These are phyloP conservation scores for Torulaspora microellipsoides DNA, from an alignment of 805 yeast genomes.

Conservation along the genomic window DNA sequence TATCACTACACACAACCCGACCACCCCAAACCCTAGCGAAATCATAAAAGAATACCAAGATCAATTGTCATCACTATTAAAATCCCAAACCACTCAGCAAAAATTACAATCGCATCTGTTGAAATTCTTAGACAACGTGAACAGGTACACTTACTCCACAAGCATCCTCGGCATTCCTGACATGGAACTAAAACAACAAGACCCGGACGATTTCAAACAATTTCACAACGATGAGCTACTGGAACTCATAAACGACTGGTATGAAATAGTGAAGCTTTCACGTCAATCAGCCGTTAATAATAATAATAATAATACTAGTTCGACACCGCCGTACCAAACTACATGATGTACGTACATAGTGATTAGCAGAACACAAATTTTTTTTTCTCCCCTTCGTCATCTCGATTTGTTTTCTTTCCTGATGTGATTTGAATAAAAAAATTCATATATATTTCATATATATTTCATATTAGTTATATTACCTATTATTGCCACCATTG, in stretches of 20 bases:
- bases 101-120: conserved; percentile 5
- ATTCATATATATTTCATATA: not conserved
- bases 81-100: not conserved
- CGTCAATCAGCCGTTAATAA: not conserved
- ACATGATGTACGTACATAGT: too few relatives aligned
- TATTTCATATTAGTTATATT: too few relatives aligned
- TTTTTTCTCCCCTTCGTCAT: conserved; percentile 1
- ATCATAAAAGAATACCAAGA: conserved; percentile 2
- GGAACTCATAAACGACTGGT: conserved; percentile 20
- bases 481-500: too few relatives aligned
- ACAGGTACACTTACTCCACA: conserved; percentile 13
- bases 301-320: too few relatives aligned
- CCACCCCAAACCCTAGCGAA: not conserved
- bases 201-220: conserved; percentile 1
- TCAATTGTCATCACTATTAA: conserved; percentile 4
- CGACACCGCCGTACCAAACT: too few relatives aligned
- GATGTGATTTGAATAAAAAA: conserved; percentile 1
- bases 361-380: too few relatives aligned
- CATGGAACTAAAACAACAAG: conserved; percentile 2
- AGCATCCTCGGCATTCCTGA: conserved; percentile 11
- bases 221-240: conserved; percentile 7
- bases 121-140: conserved; percentile 9
- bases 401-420: not conserved
- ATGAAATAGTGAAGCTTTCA: conserved; percentile 15
- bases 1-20: conserved; percentile 42